phyloP scores from a whole-genome alignment of 2,329 filamentous ascomycete genomes.

The Penicillium occitanis region DNA sequence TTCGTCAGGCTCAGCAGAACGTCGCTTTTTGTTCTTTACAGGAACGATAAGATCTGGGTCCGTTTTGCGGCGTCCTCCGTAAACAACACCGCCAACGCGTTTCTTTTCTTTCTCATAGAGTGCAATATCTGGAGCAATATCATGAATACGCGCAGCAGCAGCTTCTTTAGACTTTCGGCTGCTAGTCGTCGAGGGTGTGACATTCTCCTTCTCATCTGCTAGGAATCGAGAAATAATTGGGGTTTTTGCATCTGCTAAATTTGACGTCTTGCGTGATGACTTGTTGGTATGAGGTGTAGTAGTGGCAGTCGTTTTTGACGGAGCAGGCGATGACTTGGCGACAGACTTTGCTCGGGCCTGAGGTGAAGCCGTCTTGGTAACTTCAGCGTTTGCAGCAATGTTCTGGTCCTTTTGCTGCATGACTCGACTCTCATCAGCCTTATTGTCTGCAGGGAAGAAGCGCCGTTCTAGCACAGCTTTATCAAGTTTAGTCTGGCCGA shows the following conservation, averaged over 20 bases:
- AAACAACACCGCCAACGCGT: constrained; percentile 65
- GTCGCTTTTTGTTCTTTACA: constrained; percentile 45
- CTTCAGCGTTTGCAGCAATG: constrained; percentile 23
- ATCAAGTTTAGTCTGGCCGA: constrained; percentile 84
- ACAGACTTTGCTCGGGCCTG: constrained; percentile 27
- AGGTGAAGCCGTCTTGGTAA: constrained; percentile 20
- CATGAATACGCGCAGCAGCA: constrained; percentile 73
- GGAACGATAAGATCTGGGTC: constrained; percentile 40
- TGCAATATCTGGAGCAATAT: constrained; percentile 78
- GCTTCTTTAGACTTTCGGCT: constrained; percentile 86
- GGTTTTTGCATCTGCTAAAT: constrained; percentile 48
- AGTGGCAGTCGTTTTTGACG: constrained; percentile 8
- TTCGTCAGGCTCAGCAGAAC: constrained; percentile 47
- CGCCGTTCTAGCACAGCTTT: constrained; percentile 68
- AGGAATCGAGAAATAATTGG: constrained; percentile 54
- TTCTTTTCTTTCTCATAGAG: constrained; percentile 94
- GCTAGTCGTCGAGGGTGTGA: constrained; percentile 72
- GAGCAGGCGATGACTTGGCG: constrained; percentile 22
- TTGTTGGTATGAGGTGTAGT: constrained; percentile 24
- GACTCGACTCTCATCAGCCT: constrained; percentile 25
- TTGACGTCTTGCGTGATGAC: constrained; percentile 32
- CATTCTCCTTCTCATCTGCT: constrained; percentile 74
- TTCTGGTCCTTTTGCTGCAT: constrained; percentile 42
- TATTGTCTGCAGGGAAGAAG: constrained; percentile 53
- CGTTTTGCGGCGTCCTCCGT: constrained; percentile 54